Evolutionary conservation across 2,329 filamentous ascomycete genomes (phyloP), one percentile per base, ranked within the genome.

Genomic region (Aspergillus melleus): DNA sequence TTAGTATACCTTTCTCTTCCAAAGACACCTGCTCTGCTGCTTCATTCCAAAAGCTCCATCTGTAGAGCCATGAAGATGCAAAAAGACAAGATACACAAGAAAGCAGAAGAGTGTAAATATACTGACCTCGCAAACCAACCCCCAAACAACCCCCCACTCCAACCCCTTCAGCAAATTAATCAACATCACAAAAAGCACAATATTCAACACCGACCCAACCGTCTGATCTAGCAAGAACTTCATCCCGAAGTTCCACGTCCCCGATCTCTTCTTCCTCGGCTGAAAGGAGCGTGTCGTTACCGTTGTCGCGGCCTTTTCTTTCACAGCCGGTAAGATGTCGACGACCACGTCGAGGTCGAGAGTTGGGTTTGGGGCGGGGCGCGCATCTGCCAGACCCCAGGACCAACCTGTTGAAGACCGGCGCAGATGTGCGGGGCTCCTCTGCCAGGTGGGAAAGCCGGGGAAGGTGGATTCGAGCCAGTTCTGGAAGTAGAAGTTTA

Each of bases 401-500:
- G 26, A 8, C 26, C 26, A 29, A 8, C 26, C 26, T 29, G 26
- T 29, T 29, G 26, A 29, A 8, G 26, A 29, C 8, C 26, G 26
- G 6, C 26, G 26, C 8, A 29, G 44, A 10, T 9, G 9, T 8
- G 9, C 39, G 39, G 32, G 20, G 22, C 24, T 22, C 19, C 24
- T 22, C 19, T 52, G 49, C 57, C 55, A 62, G 12, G 50, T 36
- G 2, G 83, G 82, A 66, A 85, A 84, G 0, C 89, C 88, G 0
- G 92, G 92, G 70, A 92, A 96, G 3, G 81, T 77, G 6, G 83
- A 79, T 76, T 96, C 92, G 55, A 96, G 83, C 71, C 84, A 90
- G 46, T 86, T 83, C 81, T 96, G 92, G 92, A 92, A 96, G 68
- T 91, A 72, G 71, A 92, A 91, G 77, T 97, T 97, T 49, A 90